A percentile compares a stretch with the other conserved stretches of the same genome.
These are phyloP conservation scores for Paecilomyces fulvus DNA, from an alignment of 2,329 filamentous ascomycete species.

Conservation along the genomic window DNA sequence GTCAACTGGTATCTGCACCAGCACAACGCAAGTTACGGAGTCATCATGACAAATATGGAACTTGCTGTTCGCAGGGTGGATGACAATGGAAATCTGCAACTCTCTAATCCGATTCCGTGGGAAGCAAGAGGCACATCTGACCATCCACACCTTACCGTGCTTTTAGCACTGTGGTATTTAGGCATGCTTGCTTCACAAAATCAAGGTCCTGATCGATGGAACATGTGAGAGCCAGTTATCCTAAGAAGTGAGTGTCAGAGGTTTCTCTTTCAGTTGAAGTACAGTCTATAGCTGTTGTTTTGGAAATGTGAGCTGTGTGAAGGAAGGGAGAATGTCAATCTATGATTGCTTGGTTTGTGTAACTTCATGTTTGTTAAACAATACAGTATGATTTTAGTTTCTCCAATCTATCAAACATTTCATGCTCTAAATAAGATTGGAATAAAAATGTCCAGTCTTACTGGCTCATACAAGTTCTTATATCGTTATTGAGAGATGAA, in stretches of 20 bases:
- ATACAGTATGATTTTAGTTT: too few species aligned
- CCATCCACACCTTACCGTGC: slow-evolving; percentile 8
- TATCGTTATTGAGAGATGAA: too few species aligned
- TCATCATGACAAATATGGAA: slow-evolving; percentile 9
- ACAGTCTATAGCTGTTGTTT: not conserved
- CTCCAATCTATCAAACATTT: too few species aligned
- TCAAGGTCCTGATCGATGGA: not conserved
- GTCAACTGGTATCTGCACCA: slow-evolving; percentile 11
- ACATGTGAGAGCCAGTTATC: not conserved
- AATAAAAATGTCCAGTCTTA: too few species aligned
- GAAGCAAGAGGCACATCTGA: slow-evolving; percentile 1
- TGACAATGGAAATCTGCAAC: slow-evolving; percentile 8
- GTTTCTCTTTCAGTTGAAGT: not conserved
- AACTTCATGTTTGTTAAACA: too few species aligned
- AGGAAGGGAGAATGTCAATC: too few species aligned
- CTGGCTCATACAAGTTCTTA: too few species aligned
- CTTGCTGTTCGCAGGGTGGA: slow-evolving; percentile 10
- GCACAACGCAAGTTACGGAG: slow-evolving; percentile 7
- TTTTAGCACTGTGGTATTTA: slow-evolving; percentile 14
- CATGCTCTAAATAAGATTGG: too few species aligned
- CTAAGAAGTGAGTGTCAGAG: not conserved
- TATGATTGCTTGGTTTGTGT: too few species aligned
- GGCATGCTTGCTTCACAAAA: slow-evolving; percentile 13
- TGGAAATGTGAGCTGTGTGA: too few species aligned
- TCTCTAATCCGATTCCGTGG: slow-evolving; percentile 1